Evolutionary conservation across 2,329 filamentous ascomycete genomes (phyloP), one percentile per base, ranked within the genome.

Genomic region (Graphiopsis chlorocephala): DNA sequence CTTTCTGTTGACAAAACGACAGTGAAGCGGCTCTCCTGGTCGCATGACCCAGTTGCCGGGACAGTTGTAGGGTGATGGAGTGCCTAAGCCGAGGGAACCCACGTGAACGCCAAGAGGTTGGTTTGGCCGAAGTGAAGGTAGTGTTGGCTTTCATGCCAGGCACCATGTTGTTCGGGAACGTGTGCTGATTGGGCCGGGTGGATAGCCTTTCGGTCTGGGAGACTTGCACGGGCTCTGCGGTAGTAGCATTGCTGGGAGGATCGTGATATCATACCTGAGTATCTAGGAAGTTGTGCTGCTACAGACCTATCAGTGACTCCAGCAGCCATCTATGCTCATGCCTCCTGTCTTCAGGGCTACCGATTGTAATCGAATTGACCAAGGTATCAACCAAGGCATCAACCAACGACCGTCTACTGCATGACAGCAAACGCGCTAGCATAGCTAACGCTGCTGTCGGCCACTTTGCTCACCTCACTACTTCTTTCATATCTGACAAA

Each of bases 381-480:
- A n/a, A n/a, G n/a, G 8, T n/a, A 20, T 45, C n/a, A 8, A 45
- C 10, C n/a, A 20, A 45, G n/a, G 38, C n/a, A 20, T 23, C 38
- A 45, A 20, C n/a, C 8, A n/a, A n/a, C n/a, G n/a, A n/a, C n/a
- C n/a, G n/a, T 7, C 38, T 45, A 45, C 62, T 64, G 93, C 35
- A 93, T 74, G 17, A 93, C 83, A 10, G 93, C 92, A 82, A 95
- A 96, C 3, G 93, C 95, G 75, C 93, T 94, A 3, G 91, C 93
- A 77, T 99, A 99, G 79, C 93, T 97, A 60, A 99, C 95, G 71
- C 93, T 97, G 69, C 88, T 95, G 68, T 97, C 92, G 17, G 75
- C 77, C 0, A 89, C 81, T 31, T 83, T 82, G 69, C 85, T 82
- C 3, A 90, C 90, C 76, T 96, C 80, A 66, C 87, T 88, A 78